phyloP scores from a whole-genome alignment of 345 rosid genomes.

The Salix viminalis region DNA sequence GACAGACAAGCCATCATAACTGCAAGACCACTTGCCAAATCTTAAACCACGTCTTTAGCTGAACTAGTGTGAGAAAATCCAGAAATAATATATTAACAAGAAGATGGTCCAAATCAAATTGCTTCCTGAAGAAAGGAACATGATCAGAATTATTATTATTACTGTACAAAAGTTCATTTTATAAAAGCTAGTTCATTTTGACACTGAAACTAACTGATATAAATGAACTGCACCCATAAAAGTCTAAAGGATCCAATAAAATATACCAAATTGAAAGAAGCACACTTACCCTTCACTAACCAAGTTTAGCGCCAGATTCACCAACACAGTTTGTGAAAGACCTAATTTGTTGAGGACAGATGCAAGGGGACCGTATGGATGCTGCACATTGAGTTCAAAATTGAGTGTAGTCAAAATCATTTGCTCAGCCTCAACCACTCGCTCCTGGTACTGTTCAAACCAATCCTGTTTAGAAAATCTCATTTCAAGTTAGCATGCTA shows the following conservation, averaged over 20 bases:
- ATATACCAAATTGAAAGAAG: constrained; percentile 6
- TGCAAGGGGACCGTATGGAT: constrained; percentile 66
- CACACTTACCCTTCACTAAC: constrained; percentile 74
- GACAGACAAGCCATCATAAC: constrained; percentile 21
- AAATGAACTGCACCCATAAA: constrained; percentile 14
- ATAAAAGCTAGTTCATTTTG: neutral
- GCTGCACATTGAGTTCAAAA: constrained; percentile 74
- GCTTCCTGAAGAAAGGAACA: constrained; percentile 28
- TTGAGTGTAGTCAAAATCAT: constrained; percentile 67
- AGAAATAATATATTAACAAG: constrained; percentile 2
- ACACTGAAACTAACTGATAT: constrained; percentile 5
- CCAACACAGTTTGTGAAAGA: constrained; percentile 57
- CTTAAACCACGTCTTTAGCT: constrained; percentile 13
- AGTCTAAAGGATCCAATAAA: constrained; percentile 18
- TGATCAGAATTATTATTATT: constrained; percentile 16
- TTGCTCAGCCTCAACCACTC: constrained; percentile 68
- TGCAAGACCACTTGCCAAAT: constrained; percentile 17
- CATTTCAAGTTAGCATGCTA: constrained; percentile 9
- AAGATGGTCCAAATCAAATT: constrained; percentile 19
- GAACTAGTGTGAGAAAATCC: constrained; percentile 16
- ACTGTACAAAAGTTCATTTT: neutral
- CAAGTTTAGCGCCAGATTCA: constrained; percentile 68
- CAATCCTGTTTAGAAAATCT: constrained; percentile 51
- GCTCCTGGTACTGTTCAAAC: constrained; percentile 75
- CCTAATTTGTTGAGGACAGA: constrained; percentile 62